Percentiles rank a stretch among this genome's conserved stretches.
Evolutionary conservation across 1,284 basidiomycete genomes (phyloP).

Genomic region (Sphaerobolus stellatus): DNA sequence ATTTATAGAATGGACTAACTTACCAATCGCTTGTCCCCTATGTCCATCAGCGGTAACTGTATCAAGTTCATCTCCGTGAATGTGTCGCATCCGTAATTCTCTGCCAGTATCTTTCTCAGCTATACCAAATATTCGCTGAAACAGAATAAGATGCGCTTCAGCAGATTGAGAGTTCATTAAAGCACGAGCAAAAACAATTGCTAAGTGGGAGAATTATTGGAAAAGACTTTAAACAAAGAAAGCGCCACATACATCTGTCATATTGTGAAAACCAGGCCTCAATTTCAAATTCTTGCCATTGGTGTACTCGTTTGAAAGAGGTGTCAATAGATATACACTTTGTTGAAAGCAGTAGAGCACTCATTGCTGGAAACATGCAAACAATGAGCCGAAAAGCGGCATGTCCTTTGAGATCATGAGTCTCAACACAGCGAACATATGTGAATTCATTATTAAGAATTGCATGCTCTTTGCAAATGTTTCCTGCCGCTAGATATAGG

Average conservation of each 20-base stretch:
- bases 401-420: not conserved
- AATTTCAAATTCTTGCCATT: conserved; percentile 30
- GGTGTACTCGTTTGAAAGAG: conserved; percentile 24
- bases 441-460: not conserved
- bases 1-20: not conserved
- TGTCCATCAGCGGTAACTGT: conserved; percentile 25
- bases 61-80: conserved; percentile 24
- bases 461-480: not conserved
- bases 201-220: conserved; percentile 4
- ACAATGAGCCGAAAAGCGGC: conserved; percentile 18
- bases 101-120: conserved; percentile 20
- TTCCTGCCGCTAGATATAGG: not conserved
- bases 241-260: conserved; percentile 21
- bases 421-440: conserved; percentile 19
- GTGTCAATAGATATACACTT: conserved; percentile 24
- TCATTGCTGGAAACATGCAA: conserved; percentile 25
- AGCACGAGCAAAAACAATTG: conserved; percentile 20
- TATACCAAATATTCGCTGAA: conserved; percentile 21
- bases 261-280: conserved; percentile 23
- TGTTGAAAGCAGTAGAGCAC: conserved; percentile 18
- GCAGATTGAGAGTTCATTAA: conserved; percentile 27
- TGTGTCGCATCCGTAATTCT: conserved; percentile 21
- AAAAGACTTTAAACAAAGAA: not conserved
- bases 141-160: conserved; percentile 23
- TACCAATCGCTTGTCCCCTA: conserved; percentile 27